Percentiles rank a stretch among this genome's conserved stretches.
Evolutionary conservation across 495 filamentous ascomycete species (phyloP).

Genomic region (Platismatia glauca): DNA sequence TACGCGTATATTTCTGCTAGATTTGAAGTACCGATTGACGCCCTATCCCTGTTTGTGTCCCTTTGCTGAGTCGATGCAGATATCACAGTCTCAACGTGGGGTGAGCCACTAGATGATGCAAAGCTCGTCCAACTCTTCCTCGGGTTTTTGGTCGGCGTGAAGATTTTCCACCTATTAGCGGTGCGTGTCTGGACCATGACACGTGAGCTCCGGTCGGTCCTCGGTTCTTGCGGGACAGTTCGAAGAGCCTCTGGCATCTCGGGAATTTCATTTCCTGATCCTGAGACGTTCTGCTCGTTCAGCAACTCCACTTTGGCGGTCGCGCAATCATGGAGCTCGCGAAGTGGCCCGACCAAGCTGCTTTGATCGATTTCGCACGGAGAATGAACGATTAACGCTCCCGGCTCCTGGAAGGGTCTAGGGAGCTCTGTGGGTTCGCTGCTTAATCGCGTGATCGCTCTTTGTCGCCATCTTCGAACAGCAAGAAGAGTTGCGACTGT

Average conservation of each 20-base stretch:
- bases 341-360: constrained; percentile 1
- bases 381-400: neutral
- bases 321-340: constrained; percentile 14
- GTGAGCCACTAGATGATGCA: constrained; percentile 1
- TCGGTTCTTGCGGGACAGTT: constrained; percentile 3
- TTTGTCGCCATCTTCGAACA: constrained; percentile 1
- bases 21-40: neutral
- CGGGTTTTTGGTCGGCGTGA: neutral
- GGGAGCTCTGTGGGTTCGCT: neutral
- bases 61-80: neutral
- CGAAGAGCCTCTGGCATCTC: constrained; percentile 10
- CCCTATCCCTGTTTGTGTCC: neutral
- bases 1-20: neutral
- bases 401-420: neutral
- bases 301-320: constrained; percentile 10
- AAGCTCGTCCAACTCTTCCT: constrained; percentile 7
- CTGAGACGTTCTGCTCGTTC: constrained; percentile 10
- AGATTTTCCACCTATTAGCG: neutral
- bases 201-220: constrained; percentile 2
- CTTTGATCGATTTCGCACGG: constrained; percentile 12
- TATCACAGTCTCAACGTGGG: constrained; percentile 3
- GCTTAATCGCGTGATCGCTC: neutral
- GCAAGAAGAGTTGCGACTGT: neutral
- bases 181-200: neutral
- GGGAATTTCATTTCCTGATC: constrained; percentile 12